Base-by-base conservation (phyloP, 768 basidiomycete species). In the Strobilomyces echinocephalus region DNA sequence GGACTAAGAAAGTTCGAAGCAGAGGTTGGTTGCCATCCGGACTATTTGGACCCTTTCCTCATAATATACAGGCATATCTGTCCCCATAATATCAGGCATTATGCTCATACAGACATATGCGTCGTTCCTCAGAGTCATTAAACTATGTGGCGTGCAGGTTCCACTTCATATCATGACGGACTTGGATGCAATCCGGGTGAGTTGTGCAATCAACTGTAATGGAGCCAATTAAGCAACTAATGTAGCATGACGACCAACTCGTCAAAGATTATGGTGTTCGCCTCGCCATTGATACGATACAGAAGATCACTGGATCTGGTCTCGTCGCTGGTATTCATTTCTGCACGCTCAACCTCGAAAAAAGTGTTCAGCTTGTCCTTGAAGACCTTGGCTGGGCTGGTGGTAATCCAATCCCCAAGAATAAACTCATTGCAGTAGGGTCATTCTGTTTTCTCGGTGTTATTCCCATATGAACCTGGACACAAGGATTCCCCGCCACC, bases 51-150 rank as follows among this genome's bases (percentile, higher is more conserved):
- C 11, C 31, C 16, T 48, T 21, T 50, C 12, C 57, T 63, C 30
- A 67, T 34, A 1, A 2, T n/a, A 9, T 21, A 41, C 63, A 95
- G 97, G 95, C 31, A 93, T 99, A 64, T 79, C 70, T 0, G 81
- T 94, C 2, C 95, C 97, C 1, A 83, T 99, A 60, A 87, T 99
- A 55, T 93, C 97, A 9, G 93, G 95, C 11, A 83, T 98, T 50
- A 97, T 98, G 94, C 95, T 97, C 1, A 92, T 99, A 52, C 97
- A 98, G 66, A 97, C 91, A 21, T 95, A 94, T 67, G 82, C 87
- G 5, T 97, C 97, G 1, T 98, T 99, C 72, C 75, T 88, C 42
- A 85, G 97, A 43, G 76, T 98, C 61, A 90, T 87, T 20, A 97
- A 95, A 68, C 76, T 99, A 41, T 95, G 91, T 57, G 88, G 88